Evolutionary conservation across 2,329 filamentous ascomycete species (phyloP).

Genomic region (Venturia nashicola): DNA sequence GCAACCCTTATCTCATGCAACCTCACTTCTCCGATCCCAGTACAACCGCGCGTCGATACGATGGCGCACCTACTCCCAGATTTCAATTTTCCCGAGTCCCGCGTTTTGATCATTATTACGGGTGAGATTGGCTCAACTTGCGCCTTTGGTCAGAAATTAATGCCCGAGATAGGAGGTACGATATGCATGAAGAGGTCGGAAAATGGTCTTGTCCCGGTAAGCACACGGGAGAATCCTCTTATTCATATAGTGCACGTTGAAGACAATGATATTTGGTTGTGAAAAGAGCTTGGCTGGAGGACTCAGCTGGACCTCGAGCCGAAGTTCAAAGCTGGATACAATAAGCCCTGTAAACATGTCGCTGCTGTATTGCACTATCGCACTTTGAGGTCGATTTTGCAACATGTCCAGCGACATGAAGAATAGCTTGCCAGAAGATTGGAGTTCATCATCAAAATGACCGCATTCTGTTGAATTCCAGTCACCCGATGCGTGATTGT

Average conservation of each 20-base stretch:
- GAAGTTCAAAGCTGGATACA: no score
- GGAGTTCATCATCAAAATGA: no score
- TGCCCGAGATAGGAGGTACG: constrained; percentile 42
- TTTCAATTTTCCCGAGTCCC: constrained; percentile 48
- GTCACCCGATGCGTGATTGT: no score
- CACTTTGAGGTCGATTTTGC: no score
- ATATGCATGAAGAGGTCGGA: constrained; percentile 84
- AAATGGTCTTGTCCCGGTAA: constrained; percentile 66
- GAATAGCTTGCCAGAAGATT: no score
- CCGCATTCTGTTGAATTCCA: no score
- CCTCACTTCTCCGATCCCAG: background rate
- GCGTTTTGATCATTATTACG: constrained; percentile 83
- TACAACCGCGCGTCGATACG: background rate
- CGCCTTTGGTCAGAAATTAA: background rate
- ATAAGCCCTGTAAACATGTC: no score
- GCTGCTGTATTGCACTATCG: no score
- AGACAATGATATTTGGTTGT: background rate
- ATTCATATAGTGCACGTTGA: background rate
- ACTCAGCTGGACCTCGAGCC: background rate
- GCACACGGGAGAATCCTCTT: background rate
- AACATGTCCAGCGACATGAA: no score
- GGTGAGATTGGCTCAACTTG: constrained; percentile 34
- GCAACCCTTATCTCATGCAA: background rate
- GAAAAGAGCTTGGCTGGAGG: background rate
- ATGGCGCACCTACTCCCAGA: constrained; percentile 10